Base-by-base conservation (phyloP, 2,329 filamentous ascomycete genomes). In the Diplodia intermedia region DNA sequence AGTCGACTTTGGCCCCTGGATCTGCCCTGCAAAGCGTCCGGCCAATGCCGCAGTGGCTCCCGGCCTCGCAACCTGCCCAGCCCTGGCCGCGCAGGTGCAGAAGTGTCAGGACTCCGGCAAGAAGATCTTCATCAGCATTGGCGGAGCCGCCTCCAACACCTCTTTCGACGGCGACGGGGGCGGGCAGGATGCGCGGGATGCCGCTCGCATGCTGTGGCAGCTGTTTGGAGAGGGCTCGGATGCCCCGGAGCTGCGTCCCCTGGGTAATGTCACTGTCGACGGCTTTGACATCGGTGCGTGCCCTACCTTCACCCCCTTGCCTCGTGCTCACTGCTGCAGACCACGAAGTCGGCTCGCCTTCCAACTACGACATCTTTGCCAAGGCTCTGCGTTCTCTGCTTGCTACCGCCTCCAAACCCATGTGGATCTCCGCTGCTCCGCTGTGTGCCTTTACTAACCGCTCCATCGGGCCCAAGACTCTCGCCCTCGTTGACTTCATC, bases 251-350 rank as follows among this genome's bases (percentile, higher is more conserved):
- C 14, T 67, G 29, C 53, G 65, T 26, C 65, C 65, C 23, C 18
- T 67, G 4, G 65, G 43, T 11, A 47, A 67, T 6, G 65, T 52
- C 15, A 14, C 33, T n/a, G 53, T 67, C 38, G 65, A 67, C 33
- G 65, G 65, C 29, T 67, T 67, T 40, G 65, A 67, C 54, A 67
- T 67, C 12, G 65, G 62, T 66, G 29, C 54, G 36, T 26, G 11
- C 5, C 20, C 33, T 55, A 23, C 23, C 7, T n/a, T 5, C 14
- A 23, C 20, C 6, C 38, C 49, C 26, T 66, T 56, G 62, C 50
- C 23, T 55, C 33, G 15, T n/a, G 50, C 50, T 55, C 36, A 47
- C 36, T 20, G 23, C 33, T 15, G 29, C 50, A 66, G 62, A 67
- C 38, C 53, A 67, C 31, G 65, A 67, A 52, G 65, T 67, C 26